Base-by-base conservation (phyloP, 768 basidiomycete species). In the Kwoniella pini region DNA sequence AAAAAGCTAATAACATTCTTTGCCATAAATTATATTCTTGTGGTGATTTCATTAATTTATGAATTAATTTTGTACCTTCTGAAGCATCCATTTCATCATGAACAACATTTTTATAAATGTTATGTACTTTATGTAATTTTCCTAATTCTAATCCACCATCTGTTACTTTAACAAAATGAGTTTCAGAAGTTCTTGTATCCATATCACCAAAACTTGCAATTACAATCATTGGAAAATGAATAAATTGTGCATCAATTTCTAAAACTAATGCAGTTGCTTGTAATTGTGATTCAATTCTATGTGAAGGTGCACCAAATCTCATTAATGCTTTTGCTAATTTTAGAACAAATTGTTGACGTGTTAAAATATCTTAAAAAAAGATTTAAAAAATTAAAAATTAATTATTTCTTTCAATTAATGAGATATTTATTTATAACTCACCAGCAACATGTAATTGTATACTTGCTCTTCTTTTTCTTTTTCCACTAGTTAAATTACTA, bases 311-410 rank as follows among this genome's bases (percentile, higher is more conserved):
- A 11, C 65, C 69, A 38, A 40, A 80, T 78, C 86, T 86, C 89
- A 97, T 93, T 36, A 96, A 81, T 17, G 90, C 86, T 62, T 87
- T 85, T 15, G 91, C 90, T 27, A 96, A 84, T 72, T 86, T 90
- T 71, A 92, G 83, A 22, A 96, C 79, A 79, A 95, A 97, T 58
- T 86, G 85, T 66, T 94, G 91, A 52, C 94, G 84, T 63, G 87
- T 84, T 40, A 88, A 79, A 76, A 92, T 85, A 13, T 67, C 67
- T 46, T 60, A 51, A 39, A 10, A 4, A 10, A 2, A 13, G 43
- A 54, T n/a, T n/a, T n/a, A n/a, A n/a, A n/a, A n/a, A n/a, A n/a
- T n/a, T n/a, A n/a, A n/a, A n/a, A n/a, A n/a, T n/a, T n/a, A n/a
- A n/a, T n/a, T n/a, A n/a, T n/a, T n/a, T n/a, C n/a, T n/a, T n/a